These are phyloP conservation scores for Sclerotinia borealis DNA, from an alignment of 2,329 filamentous ascomycete genomes.

Conservation along the genomic window DNA sequence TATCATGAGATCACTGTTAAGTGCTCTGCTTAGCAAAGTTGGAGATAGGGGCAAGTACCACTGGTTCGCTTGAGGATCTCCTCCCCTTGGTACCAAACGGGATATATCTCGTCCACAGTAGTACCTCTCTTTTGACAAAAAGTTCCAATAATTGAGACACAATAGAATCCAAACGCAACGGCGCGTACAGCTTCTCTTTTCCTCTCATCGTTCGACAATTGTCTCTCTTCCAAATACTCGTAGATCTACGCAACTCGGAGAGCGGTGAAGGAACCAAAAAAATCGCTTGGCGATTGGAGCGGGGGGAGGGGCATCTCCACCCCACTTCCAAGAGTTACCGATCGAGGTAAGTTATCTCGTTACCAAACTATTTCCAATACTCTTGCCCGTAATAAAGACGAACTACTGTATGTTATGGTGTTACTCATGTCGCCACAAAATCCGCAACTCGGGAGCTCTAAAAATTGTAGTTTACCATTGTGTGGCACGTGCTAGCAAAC, in stretches of 20 bases:
- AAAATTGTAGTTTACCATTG: no score
- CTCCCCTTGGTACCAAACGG: not conserved
- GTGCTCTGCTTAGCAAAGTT: not conserved
- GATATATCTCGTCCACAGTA: not conserved
- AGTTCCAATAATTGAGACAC: not conserved
- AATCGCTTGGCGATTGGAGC: conserved; percentile 2
- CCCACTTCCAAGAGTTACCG: not conserved
- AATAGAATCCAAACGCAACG: not conserved
- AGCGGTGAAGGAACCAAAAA: conserved; percentile 2
- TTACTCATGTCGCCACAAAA: no score
- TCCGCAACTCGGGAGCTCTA: no score
- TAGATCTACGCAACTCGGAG: conserved; percentile 1
- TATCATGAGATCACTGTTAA: not conserved
- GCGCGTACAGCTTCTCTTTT: not conserved
- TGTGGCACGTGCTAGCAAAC: no score
- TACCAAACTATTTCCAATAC: not conserved
- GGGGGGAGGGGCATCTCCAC: not conserved
- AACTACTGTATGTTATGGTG: not conserved
- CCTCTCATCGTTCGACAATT: not conserved
- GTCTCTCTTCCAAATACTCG: not conserved
- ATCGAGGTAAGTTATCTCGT: not conserved
- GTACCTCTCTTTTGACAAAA: not conserved
- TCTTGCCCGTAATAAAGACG: not conserved
- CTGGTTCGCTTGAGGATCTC: not conserved
- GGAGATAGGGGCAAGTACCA: not conserved